These are phyloP conservation scores for Erysimum cheiri DNA, from an alignment of 441 rosid species.

Conservation along the genomic window DNA sequence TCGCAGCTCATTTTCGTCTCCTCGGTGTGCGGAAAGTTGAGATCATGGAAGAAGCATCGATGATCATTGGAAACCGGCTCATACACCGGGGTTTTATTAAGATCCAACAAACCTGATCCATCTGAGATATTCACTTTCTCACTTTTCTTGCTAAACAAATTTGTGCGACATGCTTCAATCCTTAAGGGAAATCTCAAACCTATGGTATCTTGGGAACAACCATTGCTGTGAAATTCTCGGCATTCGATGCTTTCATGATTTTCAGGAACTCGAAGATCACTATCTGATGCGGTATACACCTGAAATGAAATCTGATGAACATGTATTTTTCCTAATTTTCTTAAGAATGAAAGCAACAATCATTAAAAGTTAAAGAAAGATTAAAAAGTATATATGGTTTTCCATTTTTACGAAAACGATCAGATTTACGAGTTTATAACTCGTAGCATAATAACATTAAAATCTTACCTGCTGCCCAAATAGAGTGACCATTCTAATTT, in stretches of 20 bases:
- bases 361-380: background rate
- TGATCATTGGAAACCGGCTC: slow-evolving; percentile 20
- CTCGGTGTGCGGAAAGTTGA: slow-evolving; percentile 18
- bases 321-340: too few relatives aligned
- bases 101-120: slow-evolving; percentile 48
- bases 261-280: background rate
- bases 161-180: background rate
- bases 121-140: slow-evolving; percentile 13
- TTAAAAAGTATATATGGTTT: background rate
- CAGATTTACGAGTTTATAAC: background rate
- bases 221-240: background rate
- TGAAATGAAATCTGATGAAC: slow-evolving; percentile 5
- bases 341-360: background rate
- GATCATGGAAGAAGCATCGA: slow-evolving; percentile 19
- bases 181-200: slow-evolving; percentile 6
- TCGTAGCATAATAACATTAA: background rate
- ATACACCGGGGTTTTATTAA: slow-evolving; percentile 50
- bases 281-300: slow-evolving; percentile 7
- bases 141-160: slow-evolving; percentile 36
- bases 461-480: slow-evolving; percentile 28
- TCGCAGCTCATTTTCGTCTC: slow-evolving; percentile 36
- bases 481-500: slow-evolving; percentile 18
- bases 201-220: slow-evolving; percentile 30
- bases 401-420: background rate
- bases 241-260: background rate